These are phyloP conservation scores for Oldenlandia corymbosa DNA, from an alignment of 257 asterid genomes.

Conservation along the genomic window DNA sequence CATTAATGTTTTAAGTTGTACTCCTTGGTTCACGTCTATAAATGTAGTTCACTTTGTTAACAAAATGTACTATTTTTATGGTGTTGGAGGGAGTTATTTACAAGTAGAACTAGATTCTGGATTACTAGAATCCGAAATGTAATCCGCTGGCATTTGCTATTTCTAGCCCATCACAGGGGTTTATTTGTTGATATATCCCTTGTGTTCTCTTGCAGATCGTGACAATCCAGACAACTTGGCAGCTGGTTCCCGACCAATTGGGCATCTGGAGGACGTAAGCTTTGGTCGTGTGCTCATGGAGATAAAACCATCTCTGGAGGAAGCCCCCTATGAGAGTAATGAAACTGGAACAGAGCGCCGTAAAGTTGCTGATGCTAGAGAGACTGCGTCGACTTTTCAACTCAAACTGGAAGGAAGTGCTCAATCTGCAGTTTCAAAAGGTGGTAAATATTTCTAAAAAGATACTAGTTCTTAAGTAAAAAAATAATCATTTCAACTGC, in stretches of 20 bases:
- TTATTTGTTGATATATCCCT: background rate
- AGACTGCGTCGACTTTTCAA: conserved; percentile 22
- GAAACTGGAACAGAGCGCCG: conserved; percentile 51
- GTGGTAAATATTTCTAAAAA: conserved; percentile 20
- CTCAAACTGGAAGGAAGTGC: conserved; percentile 16
- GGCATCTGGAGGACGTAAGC: too few relatives aligned
- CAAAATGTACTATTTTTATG: background rate
- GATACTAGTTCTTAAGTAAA: background rate
- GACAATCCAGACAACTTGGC: conserved; percentile 28
- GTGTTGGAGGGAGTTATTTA: background rate
- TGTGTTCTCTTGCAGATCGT: conserved; percentile 32
- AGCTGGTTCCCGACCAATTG: too few relatives aligned
- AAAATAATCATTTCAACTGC: background rate
- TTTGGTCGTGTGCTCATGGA: conserved; percentile 20
- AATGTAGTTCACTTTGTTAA: background rate
- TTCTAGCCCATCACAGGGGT: background rate
- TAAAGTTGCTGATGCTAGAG: conserved; percentile 36
- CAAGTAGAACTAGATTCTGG: background rate
- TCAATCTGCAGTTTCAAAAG: conserved; percentile 19
- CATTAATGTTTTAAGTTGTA: too few relatives aligned
- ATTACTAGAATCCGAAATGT: background rate
- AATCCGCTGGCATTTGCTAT: background rate
- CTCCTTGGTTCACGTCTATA: background rate
- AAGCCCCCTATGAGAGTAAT: conserved; percentile 32
- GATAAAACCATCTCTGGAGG: conserved; percentile 18